Evolutionary conservation across 306 rosid species (phyloP), one percentile per base, ranked within the genome.

Genomic region (Acacia crassicarpa): DNA sequence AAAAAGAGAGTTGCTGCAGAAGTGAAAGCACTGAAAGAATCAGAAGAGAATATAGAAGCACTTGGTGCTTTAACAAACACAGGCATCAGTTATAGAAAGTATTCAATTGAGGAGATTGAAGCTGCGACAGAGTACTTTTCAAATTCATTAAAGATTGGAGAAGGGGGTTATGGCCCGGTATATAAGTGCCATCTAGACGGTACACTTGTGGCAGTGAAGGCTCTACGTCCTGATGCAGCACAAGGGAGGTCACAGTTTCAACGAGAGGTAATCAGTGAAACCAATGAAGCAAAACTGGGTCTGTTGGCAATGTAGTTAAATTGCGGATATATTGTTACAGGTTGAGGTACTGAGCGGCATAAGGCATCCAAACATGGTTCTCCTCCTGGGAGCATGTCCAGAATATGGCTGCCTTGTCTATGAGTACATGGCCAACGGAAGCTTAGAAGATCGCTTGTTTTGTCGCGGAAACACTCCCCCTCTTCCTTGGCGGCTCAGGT

Each of bases 311-410:
- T 54, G 7, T 54, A 8, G 25, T 54, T 54, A 23, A 19, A 12
- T 19, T 54, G 61, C 25, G 2, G 8, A 20, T 54, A 54, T 19
- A 20, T 90, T 32, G 17, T 69, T 48, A 38, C 63, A 86, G 89
- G 79, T 86, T 83, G 89, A 86, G 79, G 85, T 83, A 44, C 72
- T 86, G 46, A 83, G 89, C 49, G 78, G 85, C 85, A 86, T 86
- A 32, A 56, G 89, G 54, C 89, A 86, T 78, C 89, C 87, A 33
- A 86, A 86, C 85, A 86, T 86, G 89, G 89, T 86, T 86, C 59
- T 51, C 9, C 59, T 51, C 22, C 59, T 51, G 59, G 59, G 59
- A 51, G 59, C 59, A 17, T 51, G 89, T 25, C 89, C 89, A 1
- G 89, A 86, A 69, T 86, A 86, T 19, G 89, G 87, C n/a, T 86